phyloP scores from a whole-genome alignment of 2,329 filamentous ascomycete species.

The Trichoderma lentiforme region DNA sequence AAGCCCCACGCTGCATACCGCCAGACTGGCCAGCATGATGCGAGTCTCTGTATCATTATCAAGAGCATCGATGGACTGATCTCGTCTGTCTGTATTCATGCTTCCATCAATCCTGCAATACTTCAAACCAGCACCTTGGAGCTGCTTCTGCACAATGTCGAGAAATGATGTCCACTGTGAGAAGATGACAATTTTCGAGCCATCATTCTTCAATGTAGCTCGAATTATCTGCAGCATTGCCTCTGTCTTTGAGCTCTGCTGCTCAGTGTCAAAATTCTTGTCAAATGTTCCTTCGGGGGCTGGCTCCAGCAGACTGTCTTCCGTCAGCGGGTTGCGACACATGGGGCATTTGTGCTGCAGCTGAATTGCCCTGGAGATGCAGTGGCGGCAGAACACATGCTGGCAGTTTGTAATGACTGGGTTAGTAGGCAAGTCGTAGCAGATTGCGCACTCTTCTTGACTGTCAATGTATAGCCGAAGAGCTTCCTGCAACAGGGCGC shows the following conservation, averaged over 20 bases:
- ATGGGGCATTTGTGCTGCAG: slow-evolving; percentile 79
- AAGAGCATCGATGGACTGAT: slow-evolving; percentile 65
- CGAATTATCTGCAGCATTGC: slow-evolving; percentile 71
- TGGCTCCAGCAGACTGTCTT: slow-evolving; percentile 61
- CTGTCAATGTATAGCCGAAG: slow-evolving; percentile 74
- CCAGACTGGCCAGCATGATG: slow-evolving; percentile 77
- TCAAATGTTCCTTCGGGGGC: slow-evolving; percentile 51
- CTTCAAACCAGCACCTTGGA: slow-evolving; percentile 57
- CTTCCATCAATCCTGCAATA: slow-evolving; percentile 76
- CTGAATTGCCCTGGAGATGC: slow-evolving; percentile 71
- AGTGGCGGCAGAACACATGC: slow-evolving; percentile 72
- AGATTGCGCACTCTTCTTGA: slow-evolving; percentile 80
- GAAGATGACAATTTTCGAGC: slow-evolving; percentile 70
- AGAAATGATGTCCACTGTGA: slow-evolving; percentile 76
- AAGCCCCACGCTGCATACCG: slow-evolving; percentile 79
- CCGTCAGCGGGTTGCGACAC: slow-evolving; percentile 67
- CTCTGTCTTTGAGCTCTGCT: slow-evolving; percentile 78
- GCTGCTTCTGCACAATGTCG: slow-evolving; percentile 65
- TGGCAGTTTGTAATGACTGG: slow-evolving; percentile 84
- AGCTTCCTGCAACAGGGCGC: slow-evolving; percentile 67
- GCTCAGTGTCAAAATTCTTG: slow-evolving; percentile 57
- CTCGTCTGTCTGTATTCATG: slow-evolving; percentile 69
- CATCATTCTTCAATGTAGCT: slow-evolving; percentile 61
- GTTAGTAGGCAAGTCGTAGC: slow-evolving; percentile 66
- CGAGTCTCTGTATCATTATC: slow-evolving; percentile 64